Conservation (phyloP, 164 flowering plant species). For the Dillenia turbinata region DNA sequence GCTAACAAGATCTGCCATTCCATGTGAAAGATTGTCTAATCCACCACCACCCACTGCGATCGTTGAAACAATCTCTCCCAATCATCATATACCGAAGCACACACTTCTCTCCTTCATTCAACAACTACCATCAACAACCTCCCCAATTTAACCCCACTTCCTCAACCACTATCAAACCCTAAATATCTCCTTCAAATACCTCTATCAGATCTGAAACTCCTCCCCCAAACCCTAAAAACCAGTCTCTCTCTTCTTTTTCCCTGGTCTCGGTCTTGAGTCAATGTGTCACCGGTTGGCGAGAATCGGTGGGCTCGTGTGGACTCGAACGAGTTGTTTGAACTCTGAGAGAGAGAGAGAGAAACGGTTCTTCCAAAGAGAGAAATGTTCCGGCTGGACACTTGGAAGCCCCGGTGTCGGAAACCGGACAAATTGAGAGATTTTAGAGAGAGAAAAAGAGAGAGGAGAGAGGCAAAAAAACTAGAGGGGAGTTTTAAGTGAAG, state of each 20-base stretch:
- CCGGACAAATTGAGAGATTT: conserved; percentile 4
- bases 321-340: no score
- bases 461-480: background rate
- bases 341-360: background rate
- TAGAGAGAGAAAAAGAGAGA: conserved; percentile 7
- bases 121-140: conserved; percentile 32
- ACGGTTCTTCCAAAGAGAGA: conserved; percentile 1
- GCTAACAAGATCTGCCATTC: conserved; percentile 99
- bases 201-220: conserved; percentile 10
- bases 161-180: conserved; percentile 8
- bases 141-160: conserved; percentile 8
- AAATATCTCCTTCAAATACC: conserved; percentile 2
- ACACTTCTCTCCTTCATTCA: conserved; percentile 7
- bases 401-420: conserved; percentile 13
- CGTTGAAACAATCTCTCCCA: conserved; percentile 16
- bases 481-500: conserved; percentile 13
- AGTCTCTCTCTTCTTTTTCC: no score
- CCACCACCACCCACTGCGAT: conserved; percentile 62
- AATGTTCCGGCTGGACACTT: conserved; percentile 1
- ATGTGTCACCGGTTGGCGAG: no score
- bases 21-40: conserved; percentile 63
- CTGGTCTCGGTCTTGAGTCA: no score
- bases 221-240: background rate
- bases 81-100: conserved; percentile 46
- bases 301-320: no score